These are phyloP conservation scores for Grigorovia yakushimaensis DNA, from an alignment of 805 yeast genomes.

Conservation along the genomic window DNA sequence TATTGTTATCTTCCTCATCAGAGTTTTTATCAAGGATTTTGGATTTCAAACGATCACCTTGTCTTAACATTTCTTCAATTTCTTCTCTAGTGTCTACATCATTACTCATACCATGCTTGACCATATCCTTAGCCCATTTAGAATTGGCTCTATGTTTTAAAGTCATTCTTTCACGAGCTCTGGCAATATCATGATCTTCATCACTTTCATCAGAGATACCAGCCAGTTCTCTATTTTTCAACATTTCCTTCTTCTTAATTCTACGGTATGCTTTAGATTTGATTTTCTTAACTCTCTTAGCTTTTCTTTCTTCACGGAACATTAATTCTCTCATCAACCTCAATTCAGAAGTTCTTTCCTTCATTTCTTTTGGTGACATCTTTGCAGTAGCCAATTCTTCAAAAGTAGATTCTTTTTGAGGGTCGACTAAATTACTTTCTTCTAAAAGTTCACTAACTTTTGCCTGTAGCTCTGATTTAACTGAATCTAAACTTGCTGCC, in stretches of 20 bases:
- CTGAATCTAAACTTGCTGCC: conserved; percentile 32
- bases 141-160: conserved; percentile 81
- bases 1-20: conserved; percentile 36
- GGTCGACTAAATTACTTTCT: conserved; percentile 61
- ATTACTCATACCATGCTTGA: conserved; percentile 81
- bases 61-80: conserved; percentile 87
- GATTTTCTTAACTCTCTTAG: conserved; percentile 87
- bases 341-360: conserved; percentile 67
- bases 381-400: conserved; percentile 80
- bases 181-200: conserved; percentile 56
- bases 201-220: conserved; percentile 38
- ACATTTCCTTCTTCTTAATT: conserved; percentile 74
- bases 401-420: conserved; percentile 68
- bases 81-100: conserved; percentile 79
- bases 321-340: conserved; percentile 89
- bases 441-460: conserved; percentile 52
- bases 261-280: conserved; percentile 85
- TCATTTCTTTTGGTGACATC: conserved; percentile 69
- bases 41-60: conserved; percentile 66
- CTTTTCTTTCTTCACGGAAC: conserved; percentile 90
- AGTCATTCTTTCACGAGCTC: conserved; percentile 90
- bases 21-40: conserved; percentile 63
- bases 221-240: conserved; percentile 58
- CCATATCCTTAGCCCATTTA: conserved; percentile 85
- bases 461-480: conserved; percentile 53